These are phyloP conservation scores for Mitragyna speciosa DNA, from an alignment of 257 asterid genomes.

Conservation along the genomic window DNA sequence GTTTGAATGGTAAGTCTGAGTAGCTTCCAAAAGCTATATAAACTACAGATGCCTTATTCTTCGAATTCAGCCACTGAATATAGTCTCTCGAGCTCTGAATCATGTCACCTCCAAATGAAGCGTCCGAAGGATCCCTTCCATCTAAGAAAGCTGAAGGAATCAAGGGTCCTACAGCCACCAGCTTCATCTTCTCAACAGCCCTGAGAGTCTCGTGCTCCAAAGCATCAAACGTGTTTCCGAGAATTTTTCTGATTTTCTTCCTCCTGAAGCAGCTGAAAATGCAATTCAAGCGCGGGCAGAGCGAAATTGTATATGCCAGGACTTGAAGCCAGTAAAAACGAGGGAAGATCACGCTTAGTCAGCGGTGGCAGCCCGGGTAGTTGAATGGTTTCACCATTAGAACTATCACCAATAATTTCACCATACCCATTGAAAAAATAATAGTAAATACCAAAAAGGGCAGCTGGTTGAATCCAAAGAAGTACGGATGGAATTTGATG, in stretches of 20 bases:
- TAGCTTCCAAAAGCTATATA: constrained; percentile 54
- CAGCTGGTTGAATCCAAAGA: constrained; percentile 69
- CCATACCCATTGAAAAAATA: constrained; percentile 49
- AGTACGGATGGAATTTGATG: constrained; percentile 47
- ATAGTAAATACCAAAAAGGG: constrained; percentile 49
- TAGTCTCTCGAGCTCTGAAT: constrained; percentile 3
- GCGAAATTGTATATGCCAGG: constrained; percentile 15
- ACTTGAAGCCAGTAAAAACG: constrained; percentile 38
- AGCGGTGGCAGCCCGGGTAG: constrained; percentile 52
- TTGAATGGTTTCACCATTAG: constrained; percentile 18
- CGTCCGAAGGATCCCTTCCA: constrained; percentile 35
- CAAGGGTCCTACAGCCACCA: constrained; percentile 51
- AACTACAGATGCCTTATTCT: constrained; percentile 29
- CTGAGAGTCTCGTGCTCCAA: constrained; percentile 39
- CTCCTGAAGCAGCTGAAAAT: constrained; percentile 33
- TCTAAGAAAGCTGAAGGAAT: constrained; percentile 48
- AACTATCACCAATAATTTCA: constrained; percentile 21
- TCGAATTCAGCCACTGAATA: constrained; percentile 29
- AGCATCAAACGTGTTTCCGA: constrained; percentile 45
- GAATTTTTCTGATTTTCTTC: constrained; percentile 39
- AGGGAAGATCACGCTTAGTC: constrained; percentile 49
- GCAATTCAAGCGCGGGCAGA: constrained; percentile 39
- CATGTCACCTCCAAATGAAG: constrained; percentile 37
- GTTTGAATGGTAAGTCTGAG: constrained; percentile 28
- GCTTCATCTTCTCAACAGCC: constrained; percentile 22